Evolutionary conservation across 1,284 basidiomycete species (phyloP), one percentile per base, ranked within the genome.

Genomic region (Moesziomyces sp.): DNA sequence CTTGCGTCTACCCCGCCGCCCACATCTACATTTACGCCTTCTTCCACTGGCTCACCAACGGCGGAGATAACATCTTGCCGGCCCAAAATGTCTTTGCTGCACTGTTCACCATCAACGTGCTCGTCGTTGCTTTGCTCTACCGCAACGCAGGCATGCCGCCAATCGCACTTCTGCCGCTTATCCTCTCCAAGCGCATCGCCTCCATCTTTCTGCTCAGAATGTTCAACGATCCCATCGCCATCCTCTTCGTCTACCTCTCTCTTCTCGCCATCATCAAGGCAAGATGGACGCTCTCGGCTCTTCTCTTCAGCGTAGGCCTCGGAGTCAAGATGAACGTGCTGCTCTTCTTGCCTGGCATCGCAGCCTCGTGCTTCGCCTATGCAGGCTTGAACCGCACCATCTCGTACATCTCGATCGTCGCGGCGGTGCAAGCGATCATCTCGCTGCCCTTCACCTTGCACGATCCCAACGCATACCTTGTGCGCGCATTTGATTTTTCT

Each of bases 261-360:
- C 82, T 87, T 1, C 77, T 74, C 81, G 87, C 58, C 76, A 89
- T 61, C 87, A 13, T 90, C 89, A 82, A 83, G n/a, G 87, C 88
- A 19, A 85, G 87, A 51, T 91, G 91, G 81, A 87, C 88, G 44
- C 49, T 89, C 3, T 92, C 90, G 1, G 88, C 89, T 16, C 75
- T 91, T 38, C 81, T 94, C 3, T 91, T 91, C 84, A 91, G 95
- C 74, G 84, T 89, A 9, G 94, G 94, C 0, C 85, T 99, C 5
- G 94, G 93, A 2, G 88, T 97, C 75, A 99, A 99, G 86, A 99
- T 99, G 97, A 97, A 93, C 46, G 89, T 92, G 40, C 86, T 99
- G 18, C 88, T 99, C n/a, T 97, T 94, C 85, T 85, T 97, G 1
- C 96, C 96, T 2, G 85, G 80, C n/a, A 64, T 80, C 21, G 94